These are phyloP conservation scores for Colletotrichum sidae DNA, from an alignment of 2,329 filamentous ascomycete species.

Conservation along the genomic window DNA sequence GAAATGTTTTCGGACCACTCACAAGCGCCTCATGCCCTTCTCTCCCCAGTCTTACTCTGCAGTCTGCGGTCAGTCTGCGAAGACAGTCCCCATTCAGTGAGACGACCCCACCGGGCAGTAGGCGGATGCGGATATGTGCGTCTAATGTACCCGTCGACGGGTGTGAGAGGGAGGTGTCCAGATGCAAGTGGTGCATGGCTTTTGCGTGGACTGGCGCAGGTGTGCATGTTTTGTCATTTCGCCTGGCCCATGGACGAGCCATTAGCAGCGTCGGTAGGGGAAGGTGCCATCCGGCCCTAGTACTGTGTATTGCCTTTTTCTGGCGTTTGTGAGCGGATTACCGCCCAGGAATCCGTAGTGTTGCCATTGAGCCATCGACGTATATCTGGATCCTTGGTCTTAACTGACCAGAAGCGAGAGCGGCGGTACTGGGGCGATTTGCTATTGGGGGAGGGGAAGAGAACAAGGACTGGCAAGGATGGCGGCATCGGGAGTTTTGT, in stretches of 20 bases:
- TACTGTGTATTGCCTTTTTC: slow-evolving; percentile 5
- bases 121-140: slow-evolving; percentile 32
- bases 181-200: slow-evolving; percentile 26
- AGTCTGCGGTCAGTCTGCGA: slow-evolving; percentile 25
- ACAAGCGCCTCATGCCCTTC: slow-evolving; percentile 5
- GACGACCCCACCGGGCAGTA: slow-evolving; percentile 27
- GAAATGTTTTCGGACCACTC: slow-evolving; percentile 18
- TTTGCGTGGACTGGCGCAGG: slow-evolving; percentile 6
- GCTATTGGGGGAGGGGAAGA: not conserved
- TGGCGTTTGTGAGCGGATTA: slow-evolving; percentile 2
- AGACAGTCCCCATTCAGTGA: slow-evolving; percentile 12
- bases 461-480: not conserved
- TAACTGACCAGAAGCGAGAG: slow-evolving; percentile 24
- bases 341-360: slow-evolving; percentile 12
- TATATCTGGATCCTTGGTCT: slow-evolving; percentile 22
- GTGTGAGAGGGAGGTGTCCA: slow-evolving; percentile 25
- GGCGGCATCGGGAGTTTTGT: slow-evolving; percentile 6
- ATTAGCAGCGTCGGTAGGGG: slow-evolving; percentile 31
- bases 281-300: slow-evolving; percentile 33
- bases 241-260: slow-evolving; percentile 26
- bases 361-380: slow-evolving; percentile 24
- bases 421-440: slow-evolving; percentile 5
- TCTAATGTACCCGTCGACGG: slow-evolving; percentile 19
- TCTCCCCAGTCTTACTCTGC: slow-evolving; percentile 1
- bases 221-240: slow-evolving; percentile 29